Percentiles rank a stretch among this genome's conserved stretches.
These are phyloP conservation scores for Porcisia deanei DNA, from an alignment of 208 protist genomes.

Conservation along the genomic window DNA sequence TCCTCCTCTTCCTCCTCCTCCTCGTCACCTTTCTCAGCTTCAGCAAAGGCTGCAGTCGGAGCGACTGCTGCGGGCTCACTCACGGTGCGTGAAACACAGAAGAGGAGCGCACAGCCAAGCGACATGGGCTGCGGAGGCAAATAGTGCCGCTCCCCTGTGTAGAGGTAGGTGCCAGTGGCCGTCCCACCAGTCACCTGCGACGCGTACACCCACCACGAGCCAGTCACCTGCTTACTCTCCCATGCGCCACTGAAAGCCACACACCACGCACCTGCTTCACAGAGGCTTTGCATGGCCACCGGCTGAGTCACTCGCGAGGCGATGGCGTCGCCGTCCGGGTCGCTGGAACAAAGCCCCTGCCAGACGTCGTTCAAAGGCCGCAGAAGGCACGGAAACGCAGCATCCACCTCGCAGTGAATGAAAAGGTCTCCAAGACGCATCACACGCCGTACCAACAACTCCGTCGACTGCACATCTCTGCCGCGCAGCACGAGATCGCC, in stretches of 20 bases:
- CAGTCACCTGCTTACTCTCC: constrained; percentile 92
- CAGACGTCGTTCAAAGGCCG: constrained; percentile 79
- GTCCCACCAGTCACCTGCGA: constrained; percentile 75
- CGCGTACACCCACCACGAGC: constrained; percentile 95
- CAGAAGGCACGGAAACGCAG: constrained; percentile 92
- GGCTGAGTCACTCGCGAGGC: neutral
- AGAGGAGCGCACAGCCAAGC: constrained; percentile 70
- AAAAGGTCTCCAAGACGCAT: constrained; percentile 92
- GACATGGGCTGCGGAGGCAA: constrained; percentile 84
- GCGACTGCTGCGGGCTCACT: constrained; percentile 13
- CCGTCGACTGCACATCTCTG: constrained; percentile 95
- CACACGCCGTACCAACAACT: constrained; percentile 90
- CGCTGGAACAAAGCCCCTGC: neutral
- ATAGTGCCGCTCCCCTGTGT: constrained; percentile 91
- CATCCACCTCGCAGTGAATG: constrained; percentile 96
- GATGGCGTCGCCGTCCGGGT: neutral
- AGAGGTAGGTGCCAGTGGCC: constrained; percentile 64
- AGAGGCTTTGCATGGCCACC: constrained; percentile 66
- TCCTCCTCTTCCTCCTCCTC: neutral
- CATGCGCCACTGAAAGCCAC: constrained; percentile 95
- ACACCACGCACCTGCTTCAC: constrained; percentile 91
- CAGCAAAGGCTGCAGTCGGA: neutral
- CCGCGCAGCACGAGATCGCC: constrained; percentile 96
- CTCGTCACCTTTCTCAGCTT: neutral
- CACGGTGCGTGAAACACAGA: constrained; percentile 40